Percentiles rank a stretch among this genome's conserved stretches.
phyloP scores from a whole-genome alignment of 257 asterid genomes.

The Solanum chiquidenum region DNA sequence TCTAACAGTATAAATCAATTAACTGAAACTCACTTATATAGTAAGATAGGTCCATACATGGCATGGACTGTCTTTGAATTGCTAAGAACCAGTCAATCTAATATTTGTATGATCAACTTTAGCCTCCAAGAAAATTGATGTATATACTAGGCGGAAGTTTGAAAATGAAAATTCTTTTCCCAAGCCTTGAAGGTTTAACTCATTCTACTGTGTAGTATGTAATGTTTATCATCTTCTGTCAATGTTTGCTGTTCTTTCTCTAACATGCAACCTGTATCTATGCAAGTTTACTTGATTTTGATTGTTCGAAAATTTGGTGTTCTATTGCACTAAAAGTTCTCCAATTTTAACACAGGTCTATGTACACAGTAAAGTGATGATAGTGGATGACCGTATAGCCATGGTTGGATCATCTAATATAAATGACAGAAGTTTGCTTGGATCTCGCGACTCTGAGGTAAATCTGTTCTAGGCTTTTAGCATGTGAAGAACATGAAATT shows the following conservation, averaged over 20 bases:
- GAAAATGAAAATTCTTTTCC: neutral
- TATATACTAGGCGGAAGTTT: neutral
- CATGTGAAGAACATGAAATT: neutral
- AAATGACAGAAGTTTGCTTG: constrained; percentile 93
- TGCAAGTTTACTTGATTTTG: neutral
- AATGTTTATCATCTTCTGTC: neutral
- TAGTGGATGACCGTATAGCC: constrained; percentile 72
- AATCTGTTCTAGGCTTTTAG: neutral
- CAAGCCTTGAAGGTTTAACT: neutral
- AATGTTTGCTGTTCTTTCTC: neutral
- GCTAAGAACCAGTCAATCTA: neutral
- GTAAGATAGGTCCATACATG: neutral
- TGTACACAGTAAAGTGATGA: constrained; percentile 95
- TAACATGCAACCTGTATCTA: neutral
- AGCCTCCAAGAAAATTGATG: neutral
- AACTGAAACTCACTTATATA: neutral
- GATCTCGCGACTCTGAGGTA: constrained; percentile 98
- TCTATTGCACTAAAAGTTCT: neutral
- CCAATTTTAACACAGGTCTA: constrained; percentile 40
- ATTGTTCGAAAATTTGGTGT: neutral
- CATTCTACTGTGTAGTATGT: neutral
- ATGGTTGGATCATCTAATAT: constrained; percentile 85
- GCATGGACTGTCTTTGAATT: neutral
- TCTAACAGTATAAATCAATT: neutral
- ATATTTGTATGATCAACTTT: neutral